A percentile compares a stretch with the other conserved stretches of the same genome.
These are phyloP conservation scores for Geotrichum ghanense DNA, from an alignment of 805 yeast genomes.

Conservation along the genomic window DNA sequence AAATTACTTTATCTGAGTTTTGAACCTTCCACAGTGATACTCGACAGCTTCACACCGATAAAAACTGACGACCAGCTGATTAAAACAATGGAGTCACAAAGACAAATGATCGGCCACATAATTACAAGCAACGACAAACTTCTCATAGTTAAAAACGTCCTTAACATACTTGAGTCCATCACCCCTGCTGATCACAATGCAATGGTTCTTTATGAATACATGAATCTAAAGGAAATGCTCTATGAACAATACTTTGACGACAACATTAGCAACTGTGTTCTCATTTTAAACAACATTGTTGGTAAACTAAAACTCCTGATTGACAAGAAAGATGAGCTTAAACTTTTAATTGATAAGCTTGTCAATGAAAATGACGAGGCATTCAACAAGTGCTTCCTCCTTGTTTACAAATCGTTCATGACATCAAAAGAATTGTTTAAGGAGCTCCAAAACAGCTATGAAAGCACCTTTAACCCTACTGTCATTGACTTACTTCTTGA, in stretches of 20 bases:
- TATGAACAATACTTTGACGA: not conserved
- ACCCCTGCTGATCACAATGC: not conserved
- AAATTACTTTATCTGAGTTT: not conserved
- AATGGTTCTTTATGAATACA: not conserved
- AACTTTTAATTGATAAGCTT: not conserved
- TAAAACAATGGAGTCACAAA: not conserved
- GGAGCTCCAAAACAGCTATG: not conserved
- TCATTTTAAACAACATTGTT: not conserved
- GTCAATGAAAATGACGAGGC: not conserved
- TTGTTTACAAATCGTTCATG: not conserved
- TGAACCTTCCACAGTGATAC: not conserved
- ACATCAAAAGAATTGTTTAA: not conserved
- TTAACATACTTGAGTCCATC: not conserved
- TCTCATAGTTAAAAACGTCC: not conserved
- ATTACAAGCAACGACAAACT: not conserved
- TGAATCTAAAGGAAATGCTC: not conserved
- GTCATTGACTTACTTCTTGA: not conserved
- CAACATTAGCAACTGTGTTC: not conserved
- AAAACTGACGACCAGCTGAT: not conserved
- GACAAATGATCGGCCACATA: not conserved
- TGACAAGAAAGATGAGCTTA: not conserved
- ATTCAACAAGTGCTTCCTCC: not conserved
- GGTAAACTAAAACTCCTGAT: not conserved
- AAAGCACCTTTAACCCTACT: not conserved
- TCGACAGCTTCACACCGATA: not conserved